Percentiles rank a stretch among this genome's conserved stretches.
These are phyloP conservation scores for Solanum pennellii DNA, from an alignment of 257 asterid genomes.

Conservation along the genomic window DNA sequence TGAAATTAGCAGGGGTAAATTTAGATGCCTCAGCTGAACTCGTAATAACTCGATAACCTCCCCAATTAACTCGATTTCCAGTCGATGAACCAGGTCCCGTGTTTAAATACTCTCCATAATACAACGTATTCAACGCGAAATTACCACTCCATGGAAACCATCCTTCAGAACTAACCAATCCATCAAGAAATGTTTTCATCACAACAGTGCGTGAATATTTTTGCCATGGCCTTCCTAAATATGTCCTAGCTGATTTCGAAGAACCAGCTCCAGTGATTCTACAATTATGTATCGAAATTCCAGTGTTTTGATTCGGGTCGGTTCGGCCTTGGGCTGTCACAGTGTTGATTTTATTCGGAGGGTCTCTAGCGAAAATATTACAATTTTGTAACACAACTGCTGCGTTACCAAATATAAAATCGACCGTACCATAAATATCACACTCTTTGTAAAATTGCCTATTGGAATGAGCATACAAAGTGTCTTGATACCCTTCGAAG, in stretches of 20 bases:
- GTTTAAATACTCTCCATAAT: slow-evolving; percentile 74
- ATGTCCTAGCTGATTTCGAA: slow-evolving; percentile 53
- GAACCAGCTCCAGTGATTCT: slow-evolving; percentile 38
- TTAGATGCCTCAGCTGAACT: slow-evolving; percentile 52
- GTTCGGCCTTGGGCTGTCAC: slow-evolving; percentile 80
- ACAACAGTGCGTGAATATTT: slow-evolving; percentile 57
- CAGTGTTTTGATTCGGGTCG: slow-evolving; percentile 77
- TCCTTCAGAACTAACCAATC: slow-evolving; percentile 58
- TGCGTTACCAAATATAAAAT: slow-evolving; percentile 82
- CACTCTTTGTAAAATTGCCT: slow-evolving; percentile 71
- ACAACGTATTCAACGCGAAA: slow-evolving; percentile 61
- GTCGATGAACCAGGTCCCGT: slow-evolving; percentile 82
- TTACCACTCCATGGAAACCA: slow-evolving; percentile 87
- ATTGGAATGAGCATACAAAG: slow-evolving; percentile 55
- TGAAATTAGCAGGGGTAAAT: slow-evolving; percentile 55
- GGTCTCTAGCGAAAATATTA: slow-evolving; percentile 49
- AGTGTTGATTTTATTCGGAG: slow-evolving; percentile 61
- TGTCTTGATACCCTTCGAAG: slow-evolving; percentile 88
- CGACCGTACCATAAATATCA: slow-evolving; percentile 73
- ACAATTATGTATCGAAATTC: slow-evolving; percentile 56
- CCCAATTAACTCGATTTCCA: slow-evolving; percentile 57
- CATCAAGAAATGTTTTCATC: slow-evolving; percentile 50
- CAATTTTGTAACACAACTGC: slow-evolving; percentile 82
- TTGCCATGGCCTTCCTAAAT: slow-evolving; percentile 88
- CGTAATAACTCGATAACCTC: slow-evolving; percentile 63